A percentile compares a stretch with the other conserved stretches of the same genome.
These are phyloP conservation scores for Saururus chinensis DNA, from an alignment of 164 flowering plant genomes.

Conservation along the genomic window DNA sequence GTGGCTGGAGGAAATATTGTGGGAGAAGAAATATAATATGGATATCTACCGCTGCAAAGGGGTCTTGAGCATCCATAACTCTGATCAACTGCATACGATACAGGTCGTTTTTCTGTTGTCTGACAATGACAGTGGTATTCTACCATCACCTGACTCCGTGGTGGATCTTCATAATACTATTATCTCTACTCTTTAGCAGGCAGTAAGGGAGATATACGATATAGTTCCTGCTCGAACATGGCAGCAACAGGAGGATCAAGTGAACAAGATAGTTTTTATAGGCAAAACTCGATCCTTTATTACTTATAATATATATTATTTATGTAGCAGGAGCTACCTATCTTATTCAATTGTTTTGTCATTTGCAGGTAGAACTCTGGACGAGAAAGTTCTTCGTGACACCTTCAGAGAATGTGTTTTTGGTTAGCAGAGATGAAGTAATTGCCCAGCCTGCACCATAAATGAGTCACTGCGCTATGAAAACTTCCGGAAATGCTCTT, in stretches of 20 bases:
- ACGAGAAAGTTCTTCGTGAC: constrained; percentile 42
- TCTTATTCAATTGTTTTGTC: neutral
- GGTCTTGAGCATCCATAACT: constrained; percentile 40
- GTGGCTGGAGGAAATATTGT: constrained; percentile 95
- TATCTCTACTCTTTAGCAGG: constrained; percentile 38
- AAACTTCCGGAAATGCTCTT: too few relatives aligned
- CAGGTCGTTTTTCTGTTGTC: constrained; percentile 37
- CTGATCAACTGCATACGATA: constrained; percentile 69
- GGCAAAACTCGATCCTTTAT: constrained; percentile 27
- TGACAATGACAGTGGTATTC: neutral
- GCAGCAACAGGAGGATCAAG: constrained; percentile 41
- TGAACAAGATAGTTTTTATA: constrained; percentile 78
- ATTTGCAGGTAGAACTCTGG: constrained; percentile 28
- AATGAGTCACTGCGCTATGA: too few relatives aligned
- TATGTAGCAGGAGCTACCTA: neutral
- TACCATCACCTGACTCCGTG: neutral
- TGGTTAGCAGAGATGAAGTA: too few relatives aligned
- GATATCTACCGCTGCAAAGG: constrained; percentile 97
- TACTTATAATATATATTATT: neutral
- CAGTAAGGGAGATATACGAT: constrained; percentile 88
- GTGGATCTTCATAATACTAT: neutral
- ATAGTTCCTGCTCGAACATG: constrained; percentile 80
- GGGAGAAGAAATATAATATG: constrained; percentile 83
- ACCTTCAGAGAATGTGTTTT: constrained; percentile 31
- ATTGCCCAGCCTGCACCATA: too few relatives aligned